Conservation (phyloP, 768 basidiomycete genomes). For the Russula virescens region DNA sequence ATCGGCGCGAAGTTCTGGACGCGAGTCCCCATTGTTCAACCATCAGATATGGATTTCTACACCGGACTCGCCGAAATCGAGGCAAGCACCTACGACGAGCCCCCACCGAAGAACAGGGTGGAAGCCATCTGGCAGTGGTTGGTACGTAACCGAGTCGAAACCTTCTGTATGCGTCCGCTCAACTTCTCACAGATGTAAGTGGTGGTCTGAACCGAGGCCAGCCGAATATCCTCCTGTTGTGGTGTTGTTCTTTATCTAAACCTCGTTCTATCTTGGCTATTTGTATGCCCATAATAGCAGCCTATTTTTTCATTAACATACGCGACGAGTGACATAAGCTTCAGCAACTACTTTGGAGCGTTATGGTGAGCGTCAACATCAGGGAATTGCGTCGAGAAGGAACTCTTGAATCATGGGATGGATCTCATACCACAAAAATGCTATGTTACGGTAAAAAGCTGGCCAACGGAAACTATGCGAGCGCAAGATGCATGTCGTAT, state of each 20-base stretch:
- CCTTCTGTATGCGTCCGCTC: background rate
- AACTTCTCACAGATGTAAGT: constrained; percentile 8
- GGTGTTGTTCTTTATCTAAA: background rate
- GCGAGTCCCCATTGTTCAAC: constrained; percentile 39
- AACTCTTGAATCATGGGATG: background rate
- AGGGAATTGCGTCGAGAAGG: background rate
- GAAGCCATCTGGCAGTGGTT: constrained; percentile 79
- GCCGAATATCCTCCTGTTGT: background rate
- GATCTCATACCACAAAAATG: constrained; percentile 7
- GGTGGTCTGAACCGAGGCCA: background rate
- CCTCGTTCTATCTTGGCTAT: no score
- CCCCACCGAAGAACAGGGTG: constrained; percentile 56
- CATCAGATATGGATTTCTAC: constrained; percentile 82
- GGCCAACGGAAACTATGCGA: constrained; percentile 9
- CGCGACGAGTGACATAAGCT: no score
- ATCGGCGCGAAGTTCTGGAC: constrained; percentile 49
- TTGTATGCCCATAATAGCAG: background rate
- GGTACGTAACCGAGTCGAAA: constrained; percentile 41
- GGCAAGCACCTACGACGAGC: constrained; percentile 49
- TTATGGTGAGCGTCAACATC: background rate
- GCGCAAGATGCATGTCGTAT: constrained; percentile 25
- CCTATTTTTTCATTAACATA: no score
- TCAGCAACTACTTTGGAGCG: no score
- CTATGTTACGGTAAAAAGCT: constrained; percentile 2
- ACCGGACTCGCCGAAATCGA: constrained; percentile 41